Percentiles rank a stretch among this genome's conserved stretches.
These are phyloP conservation scores for Colletotrichum phormii DNA, from an alignment of 2,329 filamentous ascomycete species.

Conservation along the genomic window DNA sequence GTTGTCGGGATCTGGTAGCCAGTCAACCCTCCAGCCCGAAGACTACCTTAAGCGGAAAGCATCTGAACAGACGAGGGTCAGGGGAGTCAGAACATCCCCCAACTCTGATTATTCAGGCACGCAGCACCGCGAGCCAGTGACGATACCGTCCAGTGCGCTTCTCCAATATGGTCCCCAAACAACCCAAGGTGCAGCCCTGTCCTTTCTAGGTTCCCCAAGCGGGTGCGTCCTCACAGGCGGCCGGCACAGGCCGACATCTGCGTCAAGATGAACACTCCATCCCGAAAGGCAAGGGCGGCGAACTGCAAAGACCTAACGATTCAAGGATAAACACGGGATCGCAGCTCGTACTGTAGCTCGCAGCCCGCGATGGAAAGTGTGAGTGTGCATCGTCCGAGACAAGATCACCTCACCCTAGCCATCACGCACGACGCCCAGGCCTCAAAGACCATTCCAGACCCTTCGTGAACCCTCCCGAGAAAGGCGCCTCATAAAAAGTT, in stretches of 20 bases:
- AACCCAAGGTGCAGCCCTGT: slow-evolving; percentile 8
- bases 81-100: neutral
- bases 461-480: slow-evolving; percentile 13
- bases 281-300: neutral
- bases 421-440: neutral
- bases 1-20: neutral
- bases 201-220: neutral
- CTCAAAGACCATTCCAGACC: slow-evolving; percentile 21
- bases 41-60: neutral
- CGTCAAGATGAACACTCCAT: neutral
- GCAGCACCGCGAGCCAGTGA: slow-evolving; percentile 1
- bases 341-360: neutral
- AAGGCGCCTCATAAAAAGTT: neutral
- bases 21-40: neutral
- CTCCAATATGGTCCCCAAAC: neutral
- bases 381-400: neutral
- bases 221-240: neutral
- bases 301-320: neutral
- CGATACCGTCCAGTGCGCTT: neutral
- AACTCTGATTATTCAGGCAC: slow-evolving; percentile 3
- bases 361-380: neutral
- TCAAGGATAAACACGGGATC: too few relatives aligned
- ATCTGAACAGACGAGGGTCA: neutral
- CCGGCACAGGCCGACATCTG: slow-evolving; percentile 12
- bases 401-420: neutral